Conservation (phyloP, 352 stramenopile species). For the Pythium aristosporum region DNA sequence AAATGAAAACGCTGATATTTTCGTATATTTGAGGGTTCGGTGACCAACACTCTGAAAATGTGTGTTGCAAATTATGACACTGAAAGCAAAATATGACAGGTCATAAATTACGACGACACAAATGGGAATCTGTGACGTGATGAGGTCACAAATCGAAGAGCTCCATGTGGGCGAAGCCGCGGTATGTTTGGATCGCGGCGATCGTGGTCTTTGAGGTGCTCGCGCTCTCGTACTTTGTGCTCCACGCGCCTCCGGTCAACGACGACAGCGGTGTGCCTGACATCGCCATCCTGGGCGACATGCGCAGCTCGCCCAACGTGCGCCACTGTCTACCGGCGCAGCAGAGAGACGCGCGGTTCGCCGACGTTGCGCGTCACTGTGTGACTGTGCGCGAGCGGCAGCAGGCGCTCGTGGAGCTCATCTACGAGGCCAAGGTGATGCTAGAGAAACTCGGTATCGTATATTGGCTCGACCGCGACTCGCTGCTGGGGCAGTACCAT, state of each 20-base stretch:
- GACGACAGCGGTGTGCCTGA: constrained; percentile 8
- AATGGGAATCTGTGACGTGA: background rate
- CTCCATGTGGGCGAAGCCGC: background rate
- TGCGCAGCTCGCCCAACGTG: constrained; percentile 12
- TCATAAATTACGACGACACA: background rate
- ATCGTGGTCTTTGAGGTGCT: constrained; percentile 24
- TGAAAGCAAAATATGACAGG: background rate
- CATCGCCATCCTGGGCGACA: background rate
- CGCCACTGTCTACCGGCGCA: constrained; percentile 17
- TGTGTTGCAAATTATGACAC: background rate
- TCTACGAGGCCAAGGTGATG: constrained; percentile 41
- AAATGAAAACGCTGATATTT: background rate
- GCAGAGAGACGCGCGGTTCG: constrained; percentile 13
- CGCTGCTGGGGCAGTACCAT: constrained; percentile 53
- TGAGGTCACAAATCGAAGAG: background rate
- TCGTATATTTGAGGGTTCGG: background rate
- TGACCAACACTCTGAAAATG: constrained; percentile 1
- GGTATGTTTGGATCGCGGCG: constrained; percentile 13
- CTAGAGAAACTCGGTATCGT: constrained; percentile 43
- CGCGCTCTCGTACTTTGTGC: constrained; percentile 17
- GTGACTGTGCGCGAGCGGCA: constrained; percentile 40
- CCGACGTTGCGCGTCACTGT: constrained; percentile 21
- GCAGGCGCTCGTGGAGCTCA: constrained; percentile 37
- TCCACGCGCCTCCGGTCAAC: constrained; percentile 9
- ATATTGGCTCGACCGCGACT: constrained; percentile 73